Evolutionary conservation across 257 asterid species (phyloP), one percentile per base, ranked within the genome.

Genomic region (Nicotiana attenuata): DNA sequence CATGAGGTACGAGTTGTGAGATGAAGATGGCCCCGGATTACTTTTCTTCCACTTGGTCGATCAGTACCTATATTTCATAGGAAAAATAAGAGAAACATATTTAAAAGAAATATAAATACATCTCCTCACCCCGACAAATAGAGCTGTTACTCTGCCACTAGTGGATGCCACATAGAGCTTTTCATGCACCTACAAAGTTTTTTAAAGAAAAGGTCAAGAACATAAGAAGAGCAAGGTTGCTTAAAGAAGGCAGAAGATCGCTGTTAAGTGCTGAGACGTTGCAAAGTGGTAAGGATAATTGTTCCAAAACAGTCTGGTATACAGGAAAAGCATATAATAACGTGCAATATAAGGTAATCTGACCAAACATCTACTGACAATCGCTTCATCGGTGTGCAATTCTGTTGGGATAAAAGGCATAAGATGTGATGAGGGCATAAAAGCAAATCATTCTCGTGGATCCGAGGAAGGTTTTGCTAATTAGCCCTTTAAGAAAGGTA

Each of bases 141-240:
- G 69, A 84, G 97, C 97, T 76, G 92, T 90, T 84, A 95, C 86
- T 86, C 86, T 93, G 76, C 99, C 99, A 89, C 91, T 84, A 56
- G 99, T 95, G 82, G 99, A 87, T 86, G 97, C 97, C 87, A 91
- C 98, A 85, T 85, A 95, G 81, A 95, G 97, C 81, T 77, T 93
- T 76, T 85, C 95, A 83, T 86, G 93, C 86, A 87, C 85, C 98
- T 94, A 90, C 82, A 89, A 80, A 81, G 78, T 53, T 69, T 6
- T 71, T 71, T 22, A 52, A 84, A 71, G 80, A 56, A 87, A n/a
- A 13, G 55, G 56, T 63, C n/a, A 56, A 7, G 10, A 5, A 10
- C 13, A 80, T 73, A 28, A 61, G 67, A 66, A 68, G 38, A 28
- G 64, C 31, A 66, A 28, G 61, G 29, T 50, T 73, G 22, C 79